These are phyloP conservation scores for Cercophora sp. DNA, from an alignment of 495 filamentous ascomycete species.

Conservation along the genomic window DNA sequence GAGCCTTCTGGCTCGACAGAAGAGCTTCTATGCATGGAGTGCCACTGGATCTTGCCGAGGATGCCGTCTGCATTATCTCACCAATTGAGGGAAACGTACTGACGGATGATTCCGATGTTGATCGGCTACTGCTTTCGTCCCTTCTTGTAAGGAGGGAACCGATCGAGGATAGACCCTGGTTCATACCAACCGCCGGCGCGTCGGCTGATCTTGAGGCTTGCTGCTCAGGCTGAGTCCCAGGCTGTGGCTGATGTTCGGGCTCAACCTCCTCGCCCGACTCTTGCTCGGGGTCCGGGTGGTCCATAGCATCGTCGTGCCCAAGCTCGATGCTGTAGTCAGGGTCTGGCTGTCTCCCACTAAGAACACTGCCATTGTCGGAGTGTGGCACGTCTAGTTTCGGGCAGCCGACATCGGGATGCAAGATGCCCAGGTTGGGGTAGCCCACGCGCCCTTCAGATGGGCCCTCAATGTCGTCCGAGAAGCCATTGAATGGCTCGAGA, in stretches of 20 bases:
- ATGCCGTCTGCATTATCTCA: slow-evolving; percentile 18
- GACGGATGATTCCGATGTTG: slow-evolving; percentile 17
- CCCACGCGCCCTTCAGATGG: no score
- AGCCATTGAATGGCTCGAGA: slow-evolving; percentile 26
- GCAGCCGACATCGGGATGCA: no score
- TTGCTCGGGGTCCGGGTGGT: slow-evolving; percentile 7
- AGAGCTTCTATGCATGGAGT: slow-evolving; percentile 17
- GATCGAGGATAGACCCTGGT: no score
- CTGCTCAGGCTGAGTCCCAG: no score
- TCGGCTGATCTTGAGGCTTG: no score
- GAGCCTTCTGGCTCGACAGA: slow-evolving; percentile 16
- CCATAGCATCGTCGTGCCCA: slow-evolving; percentile 19
- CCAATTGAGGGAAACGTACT: slow-evolving; percentile 35
- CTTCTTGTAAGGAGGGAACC: no score
- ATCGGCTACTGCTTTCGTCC: no score
- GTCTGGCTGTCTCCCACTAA: slow-evolving; percentile 39
- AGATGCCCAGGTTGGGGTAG: no score
- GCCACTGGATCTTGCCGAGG: neutral
- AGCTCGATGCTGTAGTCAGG: slow-evolving; percentile 27
- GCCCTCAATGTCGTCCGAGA: slow-evolving; percentile 26
- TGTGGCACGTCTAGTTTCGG: slow-evolving; percentile 14
- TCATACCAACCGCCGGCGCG: no score
- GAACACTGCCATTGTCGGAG: slow-evolving; percentile 32
- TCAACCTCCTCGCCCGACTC: neutral
- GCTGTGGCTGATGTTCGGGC: no score